A percentile compares a stretch with the other conserved stretches of the same genome.
Conservation (phyloP, 176 grass and related monocot species). For the Juncus effusus region DNA sequence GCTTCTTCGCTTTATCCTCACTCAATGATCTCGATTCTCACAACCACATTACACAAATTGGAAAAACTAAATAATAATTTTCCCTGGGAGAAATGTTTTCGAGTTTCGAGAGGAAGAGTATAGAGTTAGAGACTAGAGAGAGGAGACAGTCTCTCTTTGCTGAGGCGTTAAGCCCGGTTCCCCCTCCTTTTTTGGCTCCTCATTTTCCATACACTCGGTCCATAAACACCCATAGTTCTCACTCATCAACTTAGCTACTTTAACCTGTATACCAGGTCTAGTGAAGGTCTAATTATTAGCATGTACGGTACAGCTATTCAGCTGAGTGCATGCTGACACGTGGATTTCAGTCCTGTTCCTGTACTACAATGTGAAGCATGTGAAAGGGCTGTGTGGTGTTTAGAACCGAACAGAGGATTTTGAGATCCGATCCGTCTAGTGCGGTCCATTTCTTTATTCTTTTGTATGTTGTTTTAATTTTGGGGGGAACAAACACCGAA, state of each 20-base stretch:
- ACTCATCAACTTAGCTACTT: neutral
- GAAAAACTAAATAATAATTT: neutral
- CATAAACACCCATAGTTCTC: neutral
- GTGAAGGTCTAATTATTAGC: neutral
- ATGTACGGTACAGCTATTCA: neutral
- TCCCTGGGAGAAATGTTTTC: neutral
- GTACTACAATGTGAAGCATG: constrained; percentile 1
- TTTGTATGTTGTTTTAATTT: neutral
- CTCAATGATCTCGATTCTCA: constrained; percentile 4
- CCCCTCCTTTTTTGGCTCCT: constrained; percentile 2
- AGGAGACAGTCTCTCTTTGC: constrained; percentile 30
- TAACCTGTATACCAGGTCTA: neutral
- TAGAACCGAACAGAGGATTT: constrained; percentile 20
- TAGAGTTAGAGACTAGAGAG: neutral
- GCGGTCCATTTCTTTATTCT: constrained; percentile 11
- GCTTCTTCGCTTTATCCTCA: no score
- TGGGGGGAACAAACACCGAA: no score
- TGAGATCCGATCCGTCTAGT: constrained; percentile 17
- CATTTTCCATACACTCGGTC: neutral
- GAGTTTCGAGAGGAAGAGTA: neutral
- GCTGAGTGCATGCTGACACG: neutral
- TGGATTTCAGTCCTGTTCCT: neutral
- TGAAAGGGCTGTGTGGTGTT: constrained; percentile 18
- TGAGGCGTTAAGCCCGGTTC: constrained; percentile 32
- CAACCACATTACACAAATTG: neutral